Percentiles rank a stretch among this genome's conserved stretches.
Evolutionary conservation across 805 yeast genomes (phyloP).

Genomic region (Candida nonsorbophila): DNA sequence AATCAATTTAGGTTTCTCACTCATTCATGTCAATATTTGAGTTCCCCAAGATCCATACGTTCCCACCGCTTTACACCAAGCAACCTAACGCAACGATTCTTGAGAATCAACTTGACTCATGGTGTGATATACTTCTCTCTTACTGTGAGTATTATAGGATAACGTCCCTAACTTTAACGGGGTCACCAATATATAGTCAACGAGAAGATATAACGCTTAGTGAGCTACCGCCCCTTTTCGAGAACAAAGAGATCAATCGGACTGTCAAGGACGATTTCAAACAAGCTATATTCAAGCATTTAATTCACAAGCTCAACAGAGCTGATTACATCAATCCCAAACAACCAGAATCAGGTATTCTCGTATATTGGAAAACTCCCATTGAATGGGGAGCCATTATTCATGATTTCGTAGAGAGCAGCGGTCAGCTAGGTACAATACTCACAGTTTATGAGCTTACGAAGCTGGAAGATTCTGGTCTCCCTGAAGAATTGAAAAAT

Average conservation of each 20-base stretch:
- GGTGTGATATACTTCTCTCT: constrained; percentile 62
- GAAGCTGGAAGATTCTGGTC: constrained; percentile 53
- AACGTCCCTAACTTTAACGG: constrained; percentile 21
- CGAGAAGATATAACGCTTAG: constrained; percentile 10
- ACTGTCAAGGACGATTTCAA: constrained; percentile 50
- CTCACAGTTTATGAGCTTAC: constrained; percentile 79
- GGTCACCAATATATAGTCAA: constrained; percentile 25
- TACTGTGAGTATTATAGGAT: constrained; percentile 54
- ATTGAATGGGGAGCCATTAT: constrained; percentile 33
- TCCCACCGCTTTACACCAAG: constrained; percentile 88
- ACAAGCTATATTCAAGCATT: constrained; percentile 48
- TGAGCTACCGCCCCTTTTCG: constrained; percentile 39
- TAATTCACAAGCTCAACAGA: constrained; percentile 47
- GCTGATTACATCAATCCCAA: constrained; percentile 52
- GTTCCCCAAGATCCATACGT: constrained; percentile 44
- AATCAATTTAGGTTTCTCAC: not conserved
- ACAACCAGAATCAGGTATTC: constrained; percentile 63
- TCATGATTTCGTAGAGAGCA: constrained; percentile 43
- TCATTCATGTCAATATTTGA: constrained; percentile 12
- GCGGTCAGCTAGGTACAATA: constrained; percentile 75
- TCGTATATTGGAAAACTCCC: constrained; percentile 55
- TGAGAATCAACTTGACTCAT: constrained; percentile 70
- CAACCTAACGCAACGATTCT: constrained; percentile 82
- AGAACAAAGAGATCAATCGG: constrained; percentile 48
- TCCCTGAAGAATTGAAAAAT: constrained; percentile 53